A percentile compares a stretch with the other conserved stretches of the same genome.
Evolutionary conservation across 495 filamentous ascomycete genomes (phyloP).

Genomic region (Talaromyces thailandensis): DNA sequence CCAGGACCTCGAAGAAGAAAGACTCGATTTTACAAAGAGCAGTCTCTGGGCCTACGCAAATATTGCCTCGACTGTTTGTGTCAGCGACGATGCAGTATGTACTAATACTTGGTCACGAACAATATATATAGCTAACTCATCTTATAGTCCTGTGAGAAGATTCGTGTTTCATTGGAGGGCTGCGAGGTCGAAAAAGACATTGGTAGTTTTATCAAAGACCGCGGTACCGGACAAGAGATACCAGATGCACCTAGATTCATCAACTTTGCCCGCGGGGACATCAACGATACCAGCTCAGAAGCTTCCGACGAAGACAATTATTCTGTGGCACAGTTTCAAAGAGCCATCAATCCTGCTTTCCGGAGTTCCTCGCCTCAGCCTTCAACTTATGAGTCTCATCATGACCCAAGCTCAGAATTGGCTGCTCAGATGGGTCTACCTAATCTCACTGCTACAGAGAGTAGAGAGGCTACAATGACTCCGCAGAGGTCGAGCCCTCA

Average conservation of each 20-base stretch:
- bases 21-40: constrained; percentile 92
- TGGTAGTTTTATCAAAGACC: constrained; percentile 75
- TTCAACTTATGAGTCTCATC: constrained; percentile 81
- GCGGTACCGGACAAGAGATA: constrained; percentile 91
- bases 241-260: constrained; percentile 96
- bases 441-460: constrained; percentile 34
- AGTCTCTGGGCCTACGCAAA: constrained; percentile 98
- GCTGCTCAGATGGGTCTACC: constrained; percentile 54
- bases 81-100: constrained; percentile 85
- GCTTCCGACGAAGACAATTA: constrained; percentile 75
- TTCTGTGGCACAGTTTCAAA: constrained; percentile 89
- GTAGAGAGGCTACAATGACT: constrained; percentile 44
- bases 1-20: constrained; percentile 97
- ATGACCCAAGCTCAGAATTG: constrained; percentile 67
- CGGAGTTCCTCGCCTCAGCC: constrained; percentile 84
- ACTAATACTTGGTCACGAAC: background rate
- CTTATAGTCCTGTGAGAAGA: constrained; percentile 77
- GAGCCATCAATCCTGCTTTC: constrained; percentile 91
- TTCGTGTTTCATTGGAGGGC: constrained; percentile 87
- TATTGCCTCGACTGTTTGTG: constrained; percentile 94
- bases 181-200: constrained; percentile 98
- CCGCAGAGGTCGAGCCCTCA: constrained; percentile 35
- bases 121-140: constrained; percentile 12
- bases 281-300: constrained; percentile 73
- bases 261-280: constrained; percentile 92